Evolutionary conservation across 148 eudicot genomes (phyloP), one percentile per base, ranked within the genome.

Genomic region (Vaccinium vitisidaea): DNA sequence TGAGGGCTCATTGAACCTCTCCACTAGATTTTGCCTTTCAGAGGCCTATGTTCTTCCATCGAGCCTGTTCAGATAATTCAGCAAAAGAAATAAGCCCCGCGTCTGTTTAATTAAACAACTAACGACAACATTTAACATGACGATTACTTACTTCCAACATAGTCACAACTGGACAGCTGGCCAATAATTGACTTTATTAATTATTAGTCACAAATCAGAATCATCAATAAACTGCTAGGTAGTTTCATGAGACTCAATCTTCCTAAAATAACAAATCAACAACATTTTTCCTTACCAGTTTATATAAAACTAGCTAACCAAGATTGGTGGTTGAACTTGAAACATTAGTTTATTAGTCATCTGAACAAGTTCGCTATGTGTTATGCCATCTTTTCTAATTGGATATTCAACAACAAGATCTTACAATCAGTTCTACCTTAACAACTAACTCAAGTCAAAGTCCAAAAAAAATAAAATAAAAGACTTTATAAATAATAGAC

Each of bases 1-100:
- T 77, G 86, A 88, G 78, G 93, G 96, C 58, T 90, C 92, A 85
- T 97, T 97, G 84, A 97, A 97, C 88, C 87, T 87, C 85, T 97
- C 99, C 85, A 97, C 96, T 77, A 97, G 88, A 84, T 83, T 94
- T 86, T 97, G 99, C 84, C 99, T 93, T 89, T 94, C 96, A 63
- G 91, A 94, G 70, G 98, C 90, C 84, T 89, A 91, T 15, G 98
- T 97, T 87, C 91, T 91, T 58, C 99, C 99, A 93, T 97, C 99
- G 82, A 97, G 88, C 88, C 99, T 97, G 93, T 61, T 75, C 88
- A 89, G 11, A 73, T 23, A 84, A 85, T 63, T 56, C 54, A 69
- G 36, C 50, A 83, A 83, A 82, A 83, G 2, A 83, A 49, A 23
- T 30, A 32, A 18, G 39, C 16, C 49, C 12, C 9, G 55, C 23